Percentiles rank a stretch among this genome's conserved stretches.
These are phyloP conservation scores for Rhizopogon vulgaris DNA, from an alignment of 768 basidiomycete species.

Conservation along the genomic window DNA sequence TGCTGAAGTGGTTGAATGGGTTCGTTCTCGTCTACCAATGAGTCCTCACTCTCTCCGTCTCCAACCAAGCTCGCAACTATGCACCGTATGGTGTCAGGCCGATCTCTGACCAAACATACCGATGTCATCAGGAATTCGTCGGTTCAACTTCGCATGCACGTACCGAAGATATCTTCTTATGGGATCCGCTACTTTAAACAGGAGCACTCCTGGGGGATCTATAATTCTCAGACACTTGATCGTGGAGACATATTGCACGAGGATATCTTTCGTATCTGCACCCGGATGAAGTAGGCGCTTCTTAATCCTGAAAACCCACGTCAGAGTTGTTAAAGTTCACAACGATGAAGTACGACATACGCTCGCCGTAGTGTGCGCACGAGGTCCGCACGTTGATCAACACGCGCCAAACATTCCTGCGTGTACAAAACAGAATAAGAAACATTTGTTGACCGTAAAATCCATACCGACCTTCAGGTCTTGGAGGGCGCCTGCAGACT, in stretches of 20 bases:
- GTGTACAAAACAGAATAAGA: not conserved
- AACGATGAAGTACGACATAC: constrained; percentile 31
- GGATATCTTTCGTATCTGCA: constrained; percentile 87
- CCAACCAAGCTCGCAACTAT: constrained; percentile 91
- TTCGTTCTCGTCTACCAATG: constrained; percentile 80
- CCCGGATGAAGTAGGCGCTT: constrained; percentile 93
- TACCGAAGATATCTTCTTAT: constrained; percentile 86
- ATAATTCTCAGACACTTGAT: constrained; percentile 87
- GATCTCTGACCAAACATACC: constrained; percentile 43
- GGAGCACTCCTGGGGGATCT: constrained; percentile 87
- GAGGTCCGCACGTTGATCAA: constrained; percentile 72
- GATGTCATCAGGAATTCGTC: not conserved
- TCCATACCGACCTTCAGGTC: constrained; percentile 64
- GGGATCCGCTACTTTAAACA: constrained; percentile 92
- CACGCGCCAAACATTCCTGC: constrained; percentile 74
- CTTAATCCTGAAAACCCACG: constrained; percentile 49
- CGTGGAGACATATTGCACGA: constrained; percentile 85
- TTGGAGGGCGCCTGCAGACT: constrained; percentile 75
- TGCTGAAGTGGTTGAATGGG: constrained; percentile 71
- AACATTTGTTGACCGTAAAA: not conserved
- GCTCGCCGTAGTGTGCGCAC: constrained; percentile 74
- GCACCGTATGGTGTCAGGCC: constrained; percentile 89
- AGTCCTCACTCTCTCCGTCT: constrained; percentile 75
- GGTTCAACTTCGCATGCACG: constrained; percentile 5
- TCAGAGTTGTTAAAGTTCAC: constrained; percentile 2